A percentile compares a stretch with the other conserved stretches of the same genome.
These are phyloP conservation scores for Melaleuca quinquenervia DNA, from an alignment of 345 rosid genomes.

Conservation along the genomic window DNA sequence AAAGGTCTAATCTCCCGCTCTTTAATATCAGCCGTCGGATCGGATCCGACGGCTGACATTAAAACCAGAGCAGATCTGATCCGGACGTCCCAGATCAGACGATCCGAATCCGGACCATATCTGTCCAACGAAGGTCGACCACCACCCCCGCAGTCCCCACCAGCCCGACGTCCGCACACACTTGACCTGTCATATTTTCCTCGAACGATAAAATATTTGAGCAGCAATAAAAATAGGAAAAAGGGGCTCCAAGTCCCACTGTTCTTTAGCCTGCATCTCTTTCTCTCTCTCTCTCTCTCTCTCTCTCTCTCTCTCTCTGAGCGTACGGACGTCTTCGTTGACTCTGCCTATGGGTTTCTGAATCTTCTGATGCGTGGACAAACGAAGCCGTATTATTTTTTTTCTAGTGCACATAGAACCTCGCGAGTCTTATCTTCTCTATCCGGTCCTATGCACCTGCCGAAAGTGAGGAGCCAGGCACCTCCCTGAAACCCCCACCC, in stretches of 20 bases:
- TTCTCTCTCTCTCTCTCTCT: background rate
- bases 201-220: background rate
- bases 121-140: background rate
- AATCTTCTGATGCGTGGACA: background rate
- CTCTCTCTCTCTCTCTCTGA: background rate
- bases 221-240: background rate
- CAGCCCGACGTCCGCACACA: background rate
- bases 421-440: background rate
- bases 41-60: no score
- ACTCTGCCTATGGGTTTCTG: background rate
- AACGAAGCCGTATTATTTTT: background rate
- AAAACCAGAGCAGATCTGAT: no score
- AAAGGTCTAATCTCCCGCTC: no score
- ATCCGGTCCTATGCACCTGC: background rate
- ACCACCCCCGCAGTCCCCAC: background rate
- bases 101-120: no score
- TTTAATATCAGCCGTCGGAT: no score
- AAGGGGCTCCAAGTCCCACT: background rate
- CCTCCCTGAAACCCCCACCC: background rate
- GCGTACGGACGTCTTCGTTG: slow-evolving; percentile 3
- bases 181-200: background rate
- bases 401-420: background rate
- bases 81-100: no score
- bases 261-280: background rate
- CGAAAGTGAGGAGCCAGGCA: background rate